Evolutionary conservation across 129 eudicot species (phyloP).

Genomic region (Flaveria brownii): DNA sequence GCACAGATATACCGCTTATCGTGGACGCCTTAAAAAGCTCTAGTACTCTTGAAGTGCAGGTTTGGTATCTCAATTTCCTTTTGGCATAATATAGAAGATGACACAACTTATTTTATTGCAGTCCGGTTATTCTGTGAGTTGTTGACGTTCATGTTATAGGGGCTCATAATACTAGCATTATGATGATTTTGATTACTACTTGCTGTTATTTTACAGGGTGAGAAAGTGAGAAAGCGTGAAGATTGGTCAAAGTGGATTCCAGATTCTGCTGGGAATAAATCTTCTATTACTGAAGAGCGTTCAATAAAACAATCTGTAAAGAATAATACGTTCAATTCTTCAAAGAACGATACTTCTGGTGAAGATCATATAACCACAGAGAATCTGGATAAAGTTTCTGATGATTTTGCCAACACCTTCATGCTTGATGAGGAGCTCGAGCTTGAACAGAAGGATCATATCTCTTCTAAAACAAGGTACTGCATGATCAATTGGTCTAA

Average conservation of each 20-base stretch:
- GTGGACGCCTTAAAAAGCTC: slow-evolving; percentile 70
- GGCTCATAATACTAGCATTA: no score
- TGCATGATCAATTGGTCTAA: background rate
- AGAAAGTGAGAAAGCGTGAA: slow-evolving; percentile 70
- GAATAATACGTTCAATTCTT: slow-evolving; percentile 26
- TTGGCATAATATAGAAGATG: slow-evolving; percentile 15
- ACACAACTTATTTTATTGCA: background rate
- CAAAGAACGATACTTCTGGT: slow-evolving; percentile 30
- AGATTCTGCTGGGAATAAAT: slow-evolving; percentile 37
- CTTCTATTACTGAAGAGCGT: slow-evolving; percentile 23
- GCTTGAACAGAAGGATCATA: slow-evolving; percentile 50
- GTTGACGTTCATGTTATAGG: no score
- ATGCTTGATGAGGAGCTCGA: slow-evolving; percentile 97
- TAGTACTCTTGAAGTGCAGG: slow-evolving; percentile 86
- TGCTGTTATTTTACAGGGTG: slow-evolving; percentile 46
- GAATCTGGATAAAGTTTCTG: slow-evolving; percentile 44
- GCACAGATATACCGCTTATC: slow-evolving; percentile 75
- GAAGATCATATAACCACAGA: slow-evolving; percentile 27
- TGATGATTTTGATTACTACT: no score
- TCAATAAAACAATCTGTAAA: slow-evolving; percentile 33
- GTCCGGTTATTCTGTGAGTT: background rate
- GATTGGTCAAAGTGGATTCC: slow-evolving; percentile 93
- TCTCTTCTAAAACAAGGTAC: slow-evolving; percentile 52
- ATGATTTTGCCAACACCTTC: slow-evolving; percentile 80
- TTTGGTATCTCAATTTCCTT: slow-evolving; percentile 24